Evolutionary conservation across 2,329 filamentous ascomycete genomes (phyloP).

Genomic region (Cytospora paraplurivora): DNA sequence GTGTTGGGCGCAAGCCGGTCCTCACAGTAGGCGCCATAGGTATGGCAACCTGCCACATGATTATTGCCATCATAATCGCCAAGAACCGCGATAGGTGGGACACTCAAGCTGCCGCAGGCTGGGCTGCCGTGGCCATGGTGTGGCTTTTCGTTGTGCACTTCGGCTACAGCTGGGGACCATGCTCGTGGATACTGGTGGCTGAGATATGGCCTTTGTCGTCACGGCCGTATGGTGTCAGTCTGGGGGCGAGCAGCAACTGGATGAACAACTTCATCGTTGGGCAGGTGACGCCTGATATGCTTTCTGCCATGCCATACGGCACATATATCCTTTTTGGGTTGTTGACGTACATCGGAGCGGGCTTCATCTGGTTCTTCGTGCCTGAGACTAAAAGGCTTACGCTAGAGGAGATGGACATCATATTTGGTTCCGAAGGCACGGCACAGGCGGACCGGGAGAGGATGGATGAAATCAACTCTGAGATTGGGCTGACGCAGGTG

Average conservation of each 20-base stretch:
- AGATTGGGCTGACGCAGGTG: slow-evolving; percentile 62
- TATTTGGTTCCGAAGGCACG: slow-evolving; percentile 68
- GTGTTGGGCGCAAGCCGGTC: slow-evolving; percentile 63
- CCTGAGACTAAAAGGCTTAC: slow-evolving; percentile 66
- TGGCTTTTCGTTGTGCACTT: slow-evolving; percentile 78
- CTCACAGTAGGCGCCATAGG: slow-evolving; percentile 66
- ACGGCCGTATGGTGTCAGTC: slow-evolving; percentile 69
- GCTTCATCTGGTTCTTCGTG: slow-evolving; percentile 64
- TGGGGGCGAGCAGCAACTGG: slow-evolving; percentile 68
- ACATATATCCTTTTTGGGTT: slow-evolving; percentile 73
- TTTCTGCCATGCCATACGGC: slow-evolving; percentile 65
- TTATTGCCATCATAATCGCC: slow-evolving; percentile 70
- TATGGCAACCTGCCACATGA: slow-evolving; percentile 71
- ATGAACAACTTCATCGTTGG: slow-evolving; percentile 68
- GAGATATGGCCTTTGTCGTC: slow-evolving; percentile 75
- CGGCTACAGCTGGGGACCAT: slow-evolving; percentile 75
- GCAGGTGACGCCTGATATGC: slow-evolving; percentile 70
- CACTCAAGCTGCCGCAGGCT: slow-evolving; percentile 62
- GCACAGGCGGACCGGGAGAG: slow-evolving; percentile 68
- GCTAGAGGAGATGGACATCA: slow-evolving; percentile 68
- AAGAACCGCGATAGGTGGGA: slow-evolving; percentile 62
- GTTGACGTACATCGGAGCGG: slow-evolving; percentile 63
- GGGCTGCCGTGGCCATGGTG: slow-evolving; percentile 68
- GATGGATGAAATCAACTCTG: slow-evolving; percentile 72
- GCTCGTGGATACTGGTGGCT: slow-evolving; percentile 72